Percentiles rank a stretch among this genome's conserved stretches.
Evolutionary conservation across 148 eudicot species (phyloP).

Genomic region (Diospyros lotus): DNA sequence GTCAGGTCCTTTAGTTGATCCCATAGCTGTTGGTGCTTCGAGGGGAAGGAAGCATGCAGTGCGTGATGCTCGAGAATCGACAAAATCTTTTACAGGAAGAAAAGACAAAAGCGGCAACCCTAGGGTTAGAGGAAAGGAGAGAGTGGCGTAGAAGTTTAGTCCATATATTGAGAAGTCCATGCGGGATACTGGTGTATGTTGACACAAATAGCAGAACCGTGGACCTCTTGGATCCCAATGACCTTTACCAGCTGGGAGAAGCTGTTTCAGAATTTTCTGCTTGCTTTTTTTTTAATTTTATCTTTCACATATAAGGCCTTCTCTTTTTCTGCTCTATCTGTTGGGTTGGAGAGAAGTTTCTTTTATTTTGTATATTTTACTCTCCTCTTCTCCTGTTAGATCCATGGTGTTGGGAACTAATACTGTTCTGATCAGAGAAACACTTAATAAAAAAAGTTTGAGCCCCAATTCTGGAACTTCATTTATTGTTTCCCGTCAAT

Average conservation of each 20-base stretch:
- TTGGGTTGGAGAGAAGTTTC: constrained; percentile 8
- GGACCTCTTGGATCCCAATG: background rate
- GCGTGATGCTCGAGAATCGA: constrained; percentile 23
- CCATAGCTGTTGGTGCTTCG: constrained; percentile 49
- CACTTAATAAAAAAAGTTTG: too few relatives aligned
- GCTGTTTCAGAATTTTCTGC: background rate
- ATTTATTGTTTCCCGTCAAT: too few relatives aligned
- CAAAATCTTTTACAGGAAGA: constrained; percentile 17
- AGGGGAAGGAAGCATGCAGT: constrained; percentile 52
- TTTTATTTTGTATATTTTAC: background rate
- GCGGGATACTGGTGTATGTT: background rate
- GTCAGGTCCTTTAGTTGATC: constrained; percentile 92
- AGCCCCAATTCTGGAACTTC: too few relatives aligned
- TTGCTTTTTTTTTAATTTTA: background rate
- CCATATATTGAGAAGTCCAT: constrained; percentile 2
- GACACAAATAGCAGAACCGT: background rate
- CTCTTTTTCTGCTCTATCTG: background rate
- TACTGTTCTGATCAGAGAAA: too few relatives aligned
- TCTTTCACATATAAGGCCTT: background rate
- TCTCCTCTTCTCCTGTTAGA: background rate
- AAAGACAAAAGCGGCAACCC: constrained; percentile 30
- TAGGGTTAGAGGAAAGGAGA: constrained; percentile 24
- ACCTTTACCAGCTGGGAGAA: background rate
- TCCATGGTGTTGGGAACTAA: too few relatives aligned
- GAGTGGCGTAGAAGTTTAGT: constrained; percentile 1